A percentile compares a stretch with the other conserved stretches of the same genome.
Evolutionary conservation across 2,329 filamentous ascomycete species (phyloP).

Genomic region (Fusarium torreyae): DNA sequence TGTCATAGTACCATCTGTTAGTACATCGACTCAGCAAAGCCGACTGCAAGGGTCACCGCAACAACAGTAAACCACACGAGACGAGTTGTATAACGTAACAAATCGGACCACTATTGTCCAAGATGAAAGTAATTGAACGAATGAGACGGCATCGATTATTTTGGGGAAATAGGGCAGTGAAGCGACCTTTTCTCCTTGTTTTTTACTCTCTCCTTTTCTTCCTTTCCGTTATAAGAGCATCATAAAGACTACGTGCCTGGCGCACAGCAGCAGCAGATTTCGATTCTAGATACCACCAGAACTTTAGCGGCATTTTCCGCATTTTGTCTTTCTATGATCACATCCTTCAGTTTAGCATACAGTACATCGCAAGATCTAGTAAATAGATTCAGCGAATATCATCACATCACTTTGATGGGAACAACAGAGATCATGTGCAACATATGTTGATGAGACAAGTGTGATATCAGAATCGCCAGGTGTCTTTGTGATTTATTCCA

Average conservation of each 20-base stretch:
- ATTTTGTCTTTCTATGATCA: slow-evolving; percentile 31
- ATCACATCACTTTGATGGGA: background rate
- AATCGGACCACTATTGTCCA: background rate
- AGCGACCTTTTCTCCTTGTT: slow-evolving; percentile 9
- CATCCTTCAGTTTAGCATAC: slow-evolving; percentile 16
- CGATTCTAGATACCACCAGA: slow-evolving; percentile 46
- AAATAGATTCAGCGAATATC: background rate
- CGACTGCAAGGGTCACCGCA: slow-evolving; percentile 30
- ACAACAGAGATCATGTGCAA: background rate
- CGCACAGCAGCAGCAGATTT: slow-evolving; percentile 31
- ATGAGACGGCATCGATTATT: slow-evolving; percentile 24
- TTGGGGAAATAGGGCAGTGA: slow-evolving; percentile 21
- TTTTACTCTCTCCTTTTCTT: slow-evolving; percentile 26
- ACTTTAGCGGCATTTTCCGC: slow-evolving; percentile 31
- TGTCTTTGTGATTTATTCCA: background rate
- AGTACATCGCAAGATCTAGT: slow-evolving; percentile 13
- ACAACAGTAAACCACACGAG: slow-evolving; percentile 4
- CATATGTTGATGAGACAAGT: background rate
- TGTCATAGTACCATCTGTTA: slow-evolving; percentile 65
- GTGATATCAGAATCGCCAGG: slow-evolving; percentile 1
- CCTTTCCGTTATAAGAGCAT: slow-evolving; percentile 26
- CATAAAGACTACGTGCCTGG: slow-evolving; percentile 40
- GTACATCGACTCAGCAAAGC: slow-evolving; percentile 22
- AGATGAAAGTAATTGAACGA: slow-evolving; percentile 16
- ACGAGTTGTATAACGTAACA: slow-evolving; percentile 2